These are phyloP conservation scores for Podospora comata DNA, from an alignment of 495 filamentous ascomycete species.

Conservation along the genomic window DNA sequence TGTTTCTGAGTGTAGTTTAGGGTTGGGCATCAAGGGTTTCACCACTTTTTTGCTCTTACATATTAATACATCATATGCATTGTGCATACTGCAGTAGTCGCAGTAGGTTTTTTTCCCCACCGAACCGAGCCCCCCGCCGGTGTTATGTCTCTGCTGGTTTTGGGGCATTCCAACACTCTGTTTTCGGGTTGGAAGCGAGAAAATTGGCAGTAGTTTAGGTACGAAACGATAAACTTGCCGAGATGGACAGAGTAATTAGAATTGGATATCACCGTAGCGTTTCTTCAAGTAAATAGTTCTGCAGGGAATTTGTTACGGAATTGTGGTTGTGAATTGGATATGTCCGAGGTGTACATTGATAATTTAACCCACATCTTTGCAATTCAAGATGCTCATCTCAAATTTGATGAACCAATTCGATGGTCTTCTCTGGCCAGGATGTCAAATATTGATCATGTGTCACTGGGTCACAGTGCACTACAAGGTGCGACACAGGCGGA, in stretches of 20 bases:
- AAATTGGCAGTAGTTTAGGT: not conserved
- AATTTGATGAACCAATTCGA: not conserved
- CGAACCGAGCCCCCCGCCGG: no score
- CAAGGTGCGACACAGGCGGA: not conserved
- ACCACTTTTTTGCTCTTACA: not conserved
- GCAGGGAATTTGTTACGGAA: not conserved
- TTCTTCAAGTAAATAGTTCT: not conserved
- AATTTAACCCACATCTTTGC: not conserved
- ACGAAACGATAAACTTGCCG: not conserved
- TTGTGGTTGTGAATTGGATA: no score
- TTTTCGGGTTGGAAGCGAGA: not conserved
- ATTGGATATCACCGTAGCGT: not conserved
- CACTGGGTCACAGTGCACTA: not conserved
- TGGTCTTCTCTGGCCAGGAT: not conserved
- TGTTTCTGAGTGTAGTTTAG: not conserved
- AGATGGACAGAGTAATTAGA: not conserved
- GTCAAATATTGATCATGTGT: not conserved
- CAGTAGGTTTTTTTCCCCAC: not conserved
- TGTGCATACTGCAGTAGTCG: not conserved
- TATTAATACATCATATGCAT: not conserved
- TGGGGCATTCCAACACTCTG: not conserved
- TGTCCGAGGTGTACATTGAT: not conserved
- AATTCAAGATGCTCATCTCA: not conserved
- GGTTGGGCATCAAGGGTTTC: not conserved
- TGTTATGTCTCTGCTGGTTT: not conserved